Percentiles rank a stretch among this genome's conserved stretches.
phyloP scores from a whole-genome alignment of 495 filamentous ascomycete species.

The Talaromyces stipitatus region DNA sequence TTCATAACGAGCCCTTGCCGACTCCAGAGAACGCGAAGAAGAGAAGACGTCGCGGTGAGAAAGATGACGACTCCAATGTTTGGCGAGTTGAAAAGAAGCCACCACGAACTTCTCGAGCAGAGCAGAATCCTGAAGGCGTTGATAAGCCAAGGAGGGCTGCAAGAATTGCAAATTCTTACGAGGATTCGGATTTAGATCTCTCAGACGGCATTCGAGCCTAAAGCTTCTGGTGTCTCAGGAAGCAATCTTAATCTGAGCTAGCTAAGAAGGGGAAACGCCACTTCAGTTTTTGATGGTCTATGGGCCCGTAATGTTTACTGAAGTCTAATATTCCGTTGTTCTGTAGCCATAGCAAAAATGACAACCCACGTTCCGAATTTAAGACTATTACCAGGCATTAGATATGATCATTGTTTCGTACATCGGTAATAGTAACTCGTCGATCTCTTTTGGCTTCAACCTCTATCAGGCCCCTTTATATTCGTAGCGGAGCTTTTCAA shows the following conservation, averaged over 20 bases:
- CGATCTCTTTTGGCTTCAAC: background rate
- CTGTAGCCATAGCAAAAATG: background rate
- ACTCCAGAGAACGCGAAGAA: background rate
- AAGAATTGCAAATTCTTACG: constrained; percentile 1
- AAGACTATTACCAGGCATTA: background rate
- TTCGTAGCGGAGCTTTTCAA: constrained; percentile 41
- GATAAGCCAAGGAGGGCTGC: background rate
- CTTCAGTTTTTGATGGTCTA: background rate
- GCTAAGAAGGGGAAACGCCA: background rate
- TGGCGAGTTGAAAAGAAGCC: background rate
- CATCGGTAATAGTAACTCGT: background rate
- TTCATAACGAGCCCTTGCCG: background rate
- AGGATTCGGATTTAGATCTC: background rate
- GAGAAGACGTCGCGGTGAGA: constrained; percentile 4
- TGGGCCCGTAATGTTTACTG: background rate
- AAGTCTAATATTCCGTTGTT: background rate
- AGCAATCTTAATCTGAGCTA: background rate
- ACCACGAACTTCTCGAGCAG: background rate
- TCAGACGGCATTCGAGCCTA: background rate
- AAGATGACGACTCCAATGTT: background rate
- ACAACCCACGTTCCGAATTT: background rate
- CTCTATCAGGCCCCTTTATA: constrained; percentile 43
- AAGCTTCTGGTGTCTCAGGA: background rate
- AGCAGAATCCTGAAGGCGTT: background rate
- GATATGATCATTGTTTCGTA: background rate